Base-by-base conservation (phyloP, 352 stramenopile species). In the Pythium plurisporium region DNA sequence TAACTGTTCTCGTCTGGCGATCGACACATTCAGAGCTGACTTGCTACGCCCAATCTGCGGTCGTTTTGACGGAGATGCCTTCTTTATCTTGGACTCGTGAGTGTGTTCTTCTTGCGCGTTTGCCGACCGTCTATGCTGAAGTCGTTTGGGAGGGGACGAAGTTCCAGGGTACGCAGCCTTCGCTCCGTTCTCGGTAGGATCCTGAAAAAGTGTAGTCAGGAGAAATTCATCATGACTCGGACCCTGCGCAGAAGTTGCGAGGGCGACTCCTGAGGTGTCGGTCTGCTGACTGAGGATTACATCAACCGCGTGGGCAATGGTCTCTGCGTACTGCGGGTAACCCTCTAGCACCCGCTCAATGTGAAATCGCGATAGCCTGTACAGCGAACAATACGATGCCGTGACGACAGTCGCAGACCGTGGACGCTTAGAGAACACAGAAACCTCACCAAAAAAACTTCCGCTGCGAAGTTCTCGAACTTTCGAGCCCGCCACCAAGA, bases 371-470 rank as follows among this genome's bases (percentile, higher is more conserved):
- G 76, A 82, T 0, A 89, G 59, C 5, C 68, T 73, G 58, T 87
- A 89, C 9, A 89, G 64, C n/a, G 79, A 86, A 58, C 70, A 84
- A 41, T 86, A 89, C 1, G 79, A 80, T 0, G 70, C 68, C 0
- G 79, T 86, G 9, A 79, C 54, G 6, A 89, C 77, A 1, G 74
- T 76, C 20, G 80, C 80, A 0, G 80, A 85, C 3, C 80, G 65
- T 15, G 70, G 72, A 2, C 74, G 73, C 44, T 82, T 73, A 0
- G 80, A 86, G 41, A 90, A 90, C 9, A 88, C 75, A 0, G 80
- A 87, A 10, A 90, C 66, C 43, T 90, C 80, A 1, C 80, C 77
- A 53, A 90, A 88, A 52, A 90, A 88, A 22, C 68, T 82, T 9
- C 76, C 80, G 26, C 80, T 77, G 4, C 72, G 59, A 20, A 90